These are phyloP conservation scores for Agapanthus africanus DNA, from an alignment of 106 monocot genomes.

Conservation along the genomic window DNA sequence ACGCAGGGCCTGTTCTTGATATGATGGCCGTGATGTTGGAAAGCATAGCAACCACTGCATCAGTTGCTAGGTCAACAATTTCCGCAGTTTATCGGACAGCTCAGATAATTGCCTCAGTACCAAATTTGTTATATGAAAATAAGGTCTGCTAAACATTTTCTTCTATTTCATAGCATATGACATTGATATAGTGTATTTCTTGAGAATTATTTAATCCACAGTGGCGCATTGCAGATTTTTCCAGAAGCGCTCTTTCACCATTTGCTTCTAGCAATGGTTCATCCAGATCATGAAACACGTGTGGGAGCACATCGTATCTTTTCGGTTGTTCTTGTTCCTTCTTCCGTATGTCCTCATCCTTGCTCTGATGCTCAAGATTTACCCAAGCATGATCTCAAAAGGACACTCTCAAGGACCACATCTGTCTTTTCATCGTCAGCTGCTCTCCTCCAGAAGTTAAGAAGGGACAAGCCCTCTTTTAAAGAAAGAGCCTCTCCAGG, in stretches of 20 bases:
- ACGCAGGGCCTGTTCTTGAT: slow-evolving; percentile 77
- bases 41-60: slow-evolving; percentile 29
- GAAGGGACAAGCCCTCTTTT: slow-evolving; percentile 25
- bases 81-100: slow-evolving; percentile 65
- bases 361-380: slow-evolving; percentile 20
- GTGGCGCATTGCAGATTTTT: slow-evolving; percentile 36
- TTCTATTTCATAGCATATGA: slow-evolving; percentile 1
- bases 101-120: slow-evolving; percentile 54
- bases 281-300: slow-evolving; percentile 54
- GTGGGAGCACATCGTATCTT: slow-evolving; percentile 58
- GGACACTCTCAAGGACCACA: slow-evolving; percentile 66
- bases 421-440: slow-evolving; percentile 88
- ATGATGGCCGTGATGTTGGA: slow-evolving; percentile 63
- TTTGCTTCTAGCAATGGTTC: slow-evolving; percentile 50
- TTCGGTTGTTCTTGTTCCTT: slow-evolving; percentile 69
- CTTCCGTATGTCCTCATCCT: slow-evolving; percentile 51
- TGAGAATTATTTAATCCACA: slow-evolving; percentile 5
- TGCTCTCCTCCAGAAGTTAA: slow-evolving; percentile 52
- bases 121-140: slow-evolving; percentile 51
- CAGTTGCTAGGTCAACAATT: slow-evolving; percentile 42
- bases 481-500: no score
- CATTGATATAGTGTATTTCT: background rate
- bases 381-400: slow-evolving; percentile 30
- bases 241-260: slow-evolving; percentile 67
- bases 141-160: slow-evolving; percentile 19